Conservation (phyloP, 495 filamentous ascomycete species). For the Hypoxylon intermedium region DNA sequence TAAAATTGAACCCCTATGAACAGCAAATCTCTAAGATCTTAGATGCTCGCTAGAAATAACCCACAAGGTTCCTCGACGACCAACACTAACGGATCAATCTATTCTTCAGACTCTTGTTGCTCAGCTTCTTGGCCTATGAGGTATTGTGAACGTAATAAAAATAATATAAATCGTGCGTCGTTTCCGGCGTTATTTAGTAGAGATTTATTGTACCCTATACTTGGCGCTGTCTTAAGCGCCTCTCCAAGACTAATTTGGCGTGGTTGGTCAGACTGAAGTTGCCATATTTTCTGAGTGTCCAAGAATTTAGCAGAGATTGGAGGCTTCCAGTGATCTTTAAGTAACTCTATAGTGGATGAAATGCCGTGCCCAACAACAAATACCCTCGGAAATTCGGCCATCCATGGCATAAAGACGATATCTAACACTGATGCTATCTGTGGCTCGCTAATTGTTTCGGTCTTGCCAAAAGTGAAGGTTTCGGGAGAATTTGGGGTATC, state of each 20-base stretch:
- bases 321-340: conserved; percentile 9
- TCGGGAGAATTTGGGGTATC: not conserved
- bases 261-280: not conserved
- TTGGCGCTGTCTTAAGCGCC: not conserved
- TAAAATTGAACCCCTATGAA: too few relatives aligned
- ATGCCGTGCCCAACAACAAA: conserved; percentile 17
- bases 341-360: not conserved
- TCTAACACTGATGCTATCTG: not conserved
- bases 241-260: not conserved
- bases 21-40: too few relatives aligned
- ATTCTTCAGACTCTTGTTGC: too few relatives aligned
- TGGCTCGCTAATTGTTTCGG: not conserved
- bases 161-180: not conserved
- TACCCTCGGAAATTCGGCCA: not conserved
- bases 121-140: not conserved
- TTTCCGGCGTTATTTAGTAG: conserved; percentile 22
- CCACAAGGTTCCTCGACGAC: not conserved
- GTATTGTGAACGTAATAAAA: conserved; percentile 11
- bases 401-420: not conserved
- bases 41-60: too few relatives aligned
- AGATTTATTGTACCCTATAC: not conserved
- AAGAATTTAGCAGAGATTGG: not conserved
- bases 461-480: conserved; percentile 2
- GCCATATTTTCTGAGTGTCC: conserved; percentile 26
- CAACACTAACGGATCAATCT: too few relatives aligned